Evolutionary conservation across 2,329 filamentous ascomycete species (phyloP), one percentile per base, ranked within the genome.

Genomic region (Domatiomyces globalis): DNA sequence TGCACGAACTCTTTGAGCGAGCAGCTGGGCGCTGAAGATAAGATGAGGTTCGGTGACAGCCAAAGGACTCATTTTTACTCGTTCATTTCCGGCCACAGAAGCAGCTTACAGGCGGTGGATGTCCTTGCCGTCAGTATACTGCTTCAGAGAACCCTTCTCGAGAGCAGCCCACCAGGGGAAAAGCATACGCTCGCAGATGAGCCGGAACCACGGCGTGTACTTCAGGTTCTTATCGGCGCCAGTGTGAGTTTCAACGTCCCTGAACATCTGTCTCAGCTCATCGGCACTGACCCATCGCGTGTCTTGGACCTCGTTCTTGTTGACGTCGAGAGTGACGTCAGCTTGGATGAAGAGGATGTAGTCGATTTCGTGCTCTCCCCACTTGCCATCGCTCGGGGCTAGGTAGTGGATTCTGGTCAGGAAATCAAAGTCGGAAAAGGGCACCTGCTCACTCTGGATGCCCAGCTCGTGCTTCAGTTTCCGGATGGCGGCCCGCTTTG

Each of bases 311-410:
- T 98, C 92, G 69, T 98, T 98, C 58, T 77, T 75, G 72, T 89
- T 98, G 62, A 80, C 70, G 53, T 86, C 57, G n/a, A 95, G 73
- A 62, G 94, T 85, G 52, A 96, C 90, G 57, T 94, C 84, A 53
- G 87, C 85, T 73, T 94, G 86, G 74, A 96, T 95, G 72, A 98
- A 96, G 51, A 98, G 81, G 60, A 98, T 98, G 69, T 98, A 98
- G 69, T 98, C 92, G 65, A 98, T 89, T 74, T 98, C 92, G 67
- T 98, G 92, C 73, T 98, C 92, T 61, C 92, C 92, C 92, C 92
- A 98, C 73, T 94, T 90, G 51, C 92, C 92, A 63, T 96, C 85
- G 67, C 89, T 95, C 3, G 92, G 87, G 17, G 92, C 92, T 73
- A 92, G 92, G 75, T 98, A 98, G 73, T 98, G 92, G 67, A 98